These are phyloP conservation scores for Shiraia sp. DNA, from an alignment of 2,329 filamentous ascomycete species.

Conservation along the genomic window DNA sequence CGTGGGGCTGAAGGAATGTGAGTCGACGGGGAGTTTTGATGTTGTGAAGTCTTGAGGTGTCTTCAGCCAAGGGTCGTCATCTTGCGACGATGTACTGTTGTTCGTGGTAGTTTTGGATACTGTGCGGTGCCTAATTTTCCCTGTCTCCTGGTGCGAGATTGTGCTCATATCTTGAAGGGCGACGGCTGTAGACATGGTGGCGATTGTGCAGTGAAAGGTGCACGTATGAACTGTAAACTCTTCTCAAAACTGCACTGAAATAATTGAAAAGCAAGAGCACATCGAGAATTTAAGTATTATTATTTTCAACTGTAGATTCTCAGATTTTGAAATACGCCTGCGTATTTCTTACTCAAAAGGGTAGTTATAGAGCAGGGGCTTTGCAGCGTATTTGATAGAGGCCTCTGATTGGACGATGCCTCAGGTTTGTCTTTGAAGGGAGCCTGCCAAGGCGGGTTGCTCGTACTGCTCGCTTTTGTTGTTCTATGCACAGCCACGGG, in stretches of 20 bases:
- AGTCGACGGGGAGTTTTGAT: constrained; percentile 16
- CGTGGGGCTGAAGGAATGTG: constrained; percentile 18
- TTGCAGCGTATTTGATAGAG: background rate
- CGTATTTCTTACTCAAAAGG: background rate
- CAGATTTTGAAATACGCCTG: too few relatives aligned
- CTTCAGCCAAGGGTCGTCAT: constrained; percentile 12
- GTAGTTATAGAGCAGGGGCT: too few relatives aligned
- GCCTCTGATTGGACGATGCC: constrained; percentile 9
- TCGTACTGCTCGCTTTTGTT: constrained; percentile 18
- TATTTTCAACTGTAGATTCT: too few relatives aligned
- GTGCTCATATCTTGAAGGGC: constrained; percentile 18
- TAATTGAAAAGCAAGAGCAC: too few relatives aligned
- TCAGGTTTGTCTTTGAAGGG: constrained; percentile 1
- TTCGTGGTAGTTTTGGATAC: constrained; percentile 7
- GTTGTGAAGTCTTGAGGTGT: constrained; percentile 14
- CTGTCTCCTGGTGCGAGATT: constrained; percentile 1
- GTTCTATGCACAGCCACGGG: constrained; percentile 17
- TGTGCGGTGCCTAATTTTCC: constrained; percentile 14
- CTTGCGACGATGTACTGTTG: background rate
- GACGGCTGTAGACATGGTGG: constrained; percentile 25
- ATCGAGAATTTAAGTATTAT: too few relatives aligned
- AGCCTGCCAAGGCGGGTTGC: constrained; percentile 12
- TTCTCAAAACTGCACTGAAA: background rate
- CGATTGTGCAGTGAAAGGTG: background rate
- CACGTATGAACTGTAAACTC: background rate